phyloP scores from a whole-genome alignment of 805 yeast species.

The Saccharomycopsis sp. region DNA sequence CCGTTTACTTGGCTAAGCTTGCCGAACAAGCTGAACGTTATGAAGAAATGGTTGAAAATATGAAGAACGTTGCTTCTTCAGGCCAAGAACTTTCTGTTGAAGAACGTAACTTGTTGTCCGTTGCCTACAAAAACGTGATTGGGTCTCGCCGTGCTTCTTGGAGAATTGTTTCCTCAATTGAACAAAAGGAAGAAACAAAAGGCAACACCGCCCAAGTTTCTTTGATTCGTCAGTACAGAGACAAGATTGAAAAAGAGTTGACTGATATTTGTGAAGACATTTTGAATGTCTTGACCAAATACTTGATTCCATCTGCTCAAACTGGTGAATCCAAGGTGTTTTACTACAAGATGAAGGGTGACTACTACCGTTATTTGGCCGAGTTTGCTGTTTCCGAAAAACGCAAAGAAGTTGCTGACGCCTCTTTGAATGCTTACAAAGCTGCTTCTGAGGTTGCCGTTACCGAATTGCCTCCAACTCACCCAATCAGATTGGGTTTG shows the following conservation, averaged over 20 bases:
- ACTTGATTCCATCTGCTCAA: conserved; percentile 88
- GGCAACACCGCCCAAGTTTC: conserved; percentile 87
- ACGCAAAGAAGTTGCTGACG: conserved; percentile 86
- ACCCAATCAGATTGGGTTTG: conserved; percentile 95
- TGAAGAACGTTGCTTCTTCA: conserved; percentile 94
- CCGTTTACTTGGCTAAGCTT: conserved; percentile 94
- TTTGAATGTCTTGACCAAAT: conserved; percentile 75
- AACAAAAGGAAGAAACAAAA: conserved; percentile 95
- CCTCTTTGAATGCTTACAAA: conserved; percentile 89
- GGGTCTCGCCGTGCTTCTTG: conserved; percentile 99
- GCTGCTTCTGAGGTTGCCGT: conserved; percentile 95
- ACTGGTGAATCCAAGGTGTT: conserved; percentile 97
- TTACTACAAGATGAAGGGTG: conserved; percentile 99
- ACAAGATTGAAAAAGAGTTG: conserved; percentile 88
- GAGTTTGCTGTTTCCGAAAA: conserved; percentile 90
- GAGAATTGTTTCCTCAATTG: conserved; percentile 97
- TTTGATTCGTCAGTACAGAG: conserved; percentile 88
- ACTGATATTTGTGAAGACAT: conserved; percentile 92
- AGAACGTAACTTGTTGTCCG: conserved; percentile 94
- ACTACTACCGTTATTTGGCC: conserved; percentile 97
- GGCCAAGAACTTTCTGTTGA: conserved; percentile 95
- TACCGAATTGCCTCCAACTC: conserved; percentile 95
- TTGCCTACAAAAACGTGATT: conserved; percentile 96
- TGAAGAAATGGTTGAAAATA: conserved; percentile 98
- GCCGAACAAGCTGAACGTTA: conserved; percentile 99